A percentile compares a stretch with the other conserved stretches of the same genome.
phyloP scores from a whole-genome alignment of 495 filamentous ascomycete species.

The Delitschia confertaspora region DNA sequence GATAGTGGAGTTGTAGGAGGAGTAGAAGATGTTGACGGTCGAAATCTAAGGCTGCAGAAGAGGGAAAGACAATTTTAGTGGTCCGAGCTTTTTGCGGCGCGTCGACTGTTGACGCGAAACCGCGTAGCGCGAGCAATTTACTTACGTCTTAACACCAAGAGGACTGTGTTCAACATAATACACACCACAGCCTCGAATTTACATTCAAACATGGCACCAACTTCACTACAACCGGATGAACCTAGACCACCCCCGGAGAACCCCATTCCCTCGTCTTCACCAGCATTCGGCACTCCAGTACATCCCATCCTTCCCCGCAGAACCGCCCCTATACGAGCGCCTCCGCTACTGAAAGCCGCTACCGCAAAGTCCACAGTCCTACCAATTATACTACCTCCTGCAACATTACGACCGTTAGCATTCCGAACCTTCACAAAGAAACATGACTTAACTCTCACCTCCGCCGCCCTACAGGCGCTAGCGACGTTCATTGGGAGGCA shows the following conservation, averaged over 20 bases:
- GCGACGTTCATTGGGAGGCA: constrained; percentile 84
- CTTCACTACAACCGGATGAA: constrained; percentile 18
- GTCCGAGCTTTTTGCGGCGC: too few relatives aligned
- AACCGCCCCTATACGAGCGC: constrained; percentile 42
- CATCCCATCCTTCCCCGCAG: constrained; percentile 54
- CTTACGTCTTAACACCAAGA: constrained; percentile 1
- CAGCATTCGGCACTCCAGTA: constrained; percentile 75
- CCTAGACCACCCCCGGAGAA: constrained; percentile 32
- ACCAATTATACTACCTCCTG: constrained; percentile 77
- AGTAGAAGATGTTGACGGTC: background rate
- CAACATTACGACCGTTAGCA: constrained; percentile 79
- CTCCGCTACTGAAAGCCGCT: constrained; percentile 42
- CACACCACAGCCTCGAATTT: background rate
- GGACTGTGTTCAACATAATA: background rate
- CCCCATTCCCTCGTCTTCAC: constrained; percentile 76
- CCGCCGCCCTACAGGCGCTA: constrained; percentile 71
- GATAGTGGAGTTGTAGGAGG: constrained; percentile 1
- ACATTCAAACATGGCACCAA: constrained; percentile 12
- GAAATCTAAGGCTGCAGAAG: background rate
- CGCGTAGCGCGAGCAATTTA: constrained; percentile 1
- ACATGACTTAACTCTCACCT: constrained; percentile 87
- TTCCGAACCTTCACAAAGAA: constrained; percentile 98
- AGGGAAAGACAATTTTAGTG: background rate
- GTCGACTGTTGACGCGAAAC: too few relatives aligned
- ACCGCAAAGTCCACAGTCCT: constrained; percentile 60